Conservation (phyloP, 305 asterid genomes). For the Fraxinus nigra region DNA sequence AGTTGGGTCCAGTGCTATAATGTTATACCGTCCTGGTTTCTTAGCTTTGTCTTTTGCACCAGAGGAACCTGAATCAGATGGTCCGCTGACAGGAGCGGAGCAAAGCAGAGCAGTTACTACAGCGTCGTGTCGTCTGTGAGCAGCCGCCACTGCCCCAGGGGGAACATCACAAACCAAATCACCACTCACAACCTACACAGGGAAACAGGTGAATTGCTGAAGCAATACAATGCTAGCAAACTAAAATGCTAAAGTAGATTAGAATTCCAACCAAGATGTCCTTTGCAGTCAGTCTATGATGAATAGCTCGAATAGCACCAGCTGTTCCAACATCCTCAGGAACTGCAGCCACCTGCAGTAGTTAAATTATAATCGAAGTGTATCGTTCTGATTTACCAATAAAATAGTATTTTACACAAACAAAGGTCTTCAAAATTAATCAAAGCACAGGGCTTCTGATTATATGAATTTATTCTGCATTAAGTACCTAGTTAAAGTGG, state of each 20-base stretch:
- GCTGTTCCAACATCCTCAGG: constrained; percentile 97
- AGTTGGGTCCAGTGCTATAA: constrained; percentile 88
- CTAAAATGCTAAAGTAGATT: constrained; percentile 15
- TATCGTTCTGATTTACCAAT: not conserved
- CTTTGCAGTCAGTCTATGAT: constrained; percentile 75
- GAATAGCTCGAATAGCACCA: constrained; percentile 90
- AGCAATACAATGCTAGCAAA: constrained; percentile 16
- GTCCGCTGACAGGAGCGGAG: constrained; percentile 82
- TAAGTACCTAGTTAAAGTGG: not conserved
- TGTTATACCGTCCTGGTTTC: constrained; percentile 71
- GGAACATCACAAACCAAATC: constrained; percentile 89
- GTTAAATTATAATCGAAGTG: constrained; percentile 5
- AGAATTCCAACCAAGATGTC: constrained; percentile 75
- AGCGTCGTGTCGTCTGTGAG: constrained; percentile 92
- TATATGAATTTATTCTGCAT: not conserved
- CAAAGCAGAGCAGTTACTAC: constrained; percentile 96
- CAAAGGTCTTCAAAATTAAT: not conserved
- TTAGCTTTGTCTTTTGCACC: constrained; percentile 90
- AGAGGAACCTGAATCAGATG: constrained; percentile 80
- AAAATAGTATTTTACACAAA: not conserved
- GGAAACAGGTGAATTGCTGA: constrained; percentile 25
- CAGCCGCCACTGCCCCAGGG: constrained; percentile 94
- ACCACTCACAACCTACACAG: constrained; percentile 87
- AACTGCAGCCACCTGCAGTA: constrained; percentile 83
- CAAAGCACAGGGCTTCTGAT: not conserved